Evolutionary conservation across 371 early-diverging fungal genomes (phyloP), one percentile per base, ranked within the genome.

Genomic region (Funneliformis caledonium): DNA sequence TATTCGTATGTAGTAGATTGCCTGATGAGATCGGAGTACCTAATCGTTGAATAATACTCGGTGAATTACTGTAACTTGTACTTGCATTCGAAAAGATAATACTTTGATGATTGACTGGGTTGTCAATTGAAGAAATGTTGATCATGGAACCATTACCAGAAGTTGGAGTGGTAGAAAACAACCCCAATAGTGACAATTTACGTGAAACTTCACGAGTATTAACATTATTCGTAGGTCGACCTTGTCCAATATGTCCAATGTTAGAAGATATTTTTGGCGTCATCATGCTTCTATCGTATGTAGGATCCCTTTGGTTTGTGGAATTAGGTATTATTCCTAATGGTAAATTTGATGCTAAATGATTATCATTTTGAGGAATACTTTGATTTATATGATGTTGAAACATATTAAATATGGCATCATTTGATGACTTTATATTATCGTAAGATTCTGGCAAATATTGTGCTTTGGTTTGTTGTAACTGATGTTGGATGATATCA

Each of bases 121-220:
- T 48, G 12, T 47, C 31, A 19, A 26, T 47, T 11, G 52, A 52
- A 52, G 31, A 52, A 52, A 52, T 19, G 16, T 19, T 14, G 16
- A 52, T 16, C 14, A 16, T 42, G n/a, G 10, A 74, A 22, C 43
- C 52, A 43, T 52, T 31, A 42, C 22, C 31, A 62, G 33, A 42
- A 33, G 26, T 76, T 16, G 37, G 64, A 26, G 22, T 9, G 4
- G 76, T 47, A 22, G 61, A 47, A 61, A 61, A 64, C 31, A 76
- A 76, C 19, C 76, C 76, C 4, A 76, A 47, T 47, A 76, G 62
- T 19, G 76, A 76, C 64, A 76, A 64, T 45, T 76, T 76, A 12
- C 76, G 61, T 16, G 76, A 9, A 22, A 64, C 26, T 43, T 76
- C 59, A 1, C 9, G n/a, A 22, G 62, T 76, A 5, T 47, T 22